These are phyloP conservation scores for Ashbya aceris DNA, from an alignment of 1,139 yeast genomes.

Conservation along the genomic window DNA sequence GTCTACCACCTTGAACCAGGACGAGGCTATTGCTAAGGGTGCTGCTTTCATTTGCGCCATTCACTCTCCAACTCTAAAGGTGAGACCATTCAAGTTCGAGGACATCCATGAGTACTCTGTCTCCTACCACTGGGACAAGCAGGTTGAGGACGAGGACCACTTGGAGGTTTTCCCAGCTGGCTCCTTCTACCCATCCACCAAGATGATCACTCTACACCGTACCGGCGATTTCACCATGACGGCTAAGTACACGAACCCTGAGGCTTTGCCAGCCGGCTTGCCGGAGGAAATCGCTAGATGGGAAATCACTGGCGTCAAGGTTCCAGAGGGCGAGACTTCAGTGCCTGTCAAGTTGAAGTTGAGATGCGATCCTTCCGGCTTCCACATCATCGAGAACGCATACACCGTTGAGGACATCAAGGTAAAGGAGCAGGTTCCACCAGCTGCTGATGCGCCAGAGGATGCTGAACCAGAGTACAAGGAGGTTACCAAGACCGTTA, in stretches of 20 bases:
- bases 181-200: conserved; percentile 87
- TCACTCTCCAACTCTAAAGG: conserved; percentile 98
- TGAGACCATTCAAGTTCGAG: conserved; percentile 96
- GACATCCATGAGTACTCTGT: conserved; percentile 89
- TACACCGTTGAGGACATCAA: conserved; percentile 88
- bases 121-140: conserved; percentile 91
- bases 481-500: conserved; percentile 88
- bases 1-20: conserved; percentile 95
- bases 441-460: conserved; percentile 45
- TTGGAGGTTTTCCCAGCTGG: conserved; percentile 96
- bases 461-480: conserved; percentile 79
- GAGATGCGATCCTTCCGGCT: conserved; percentile 95
- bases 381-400: conserved; percentile 89
- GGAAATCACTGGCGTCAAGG: conserved; percentile 77
- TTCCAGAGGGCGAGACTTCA: conserved; percentile 64
- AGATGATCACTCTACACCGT: conserved; percentile 90
- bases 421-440: conserved; percentile 74
- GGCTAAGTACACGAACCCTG: conserved; percentile 76
- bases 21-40: conserved; percentile 98
- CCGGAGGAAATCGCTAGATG: conserved; percentile 66
- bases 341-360: conserved; percentile 88
- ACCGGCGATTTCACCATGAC: conserved; percentile 78
- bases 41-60: conserved; percentile 98
- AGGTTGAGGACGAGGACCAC: conserved; percentile 79
- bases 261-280: conserved; percentile 64